Conservation (phyloP, 805 yeast genomes). For the Metschnikowia borealis region DNA sequence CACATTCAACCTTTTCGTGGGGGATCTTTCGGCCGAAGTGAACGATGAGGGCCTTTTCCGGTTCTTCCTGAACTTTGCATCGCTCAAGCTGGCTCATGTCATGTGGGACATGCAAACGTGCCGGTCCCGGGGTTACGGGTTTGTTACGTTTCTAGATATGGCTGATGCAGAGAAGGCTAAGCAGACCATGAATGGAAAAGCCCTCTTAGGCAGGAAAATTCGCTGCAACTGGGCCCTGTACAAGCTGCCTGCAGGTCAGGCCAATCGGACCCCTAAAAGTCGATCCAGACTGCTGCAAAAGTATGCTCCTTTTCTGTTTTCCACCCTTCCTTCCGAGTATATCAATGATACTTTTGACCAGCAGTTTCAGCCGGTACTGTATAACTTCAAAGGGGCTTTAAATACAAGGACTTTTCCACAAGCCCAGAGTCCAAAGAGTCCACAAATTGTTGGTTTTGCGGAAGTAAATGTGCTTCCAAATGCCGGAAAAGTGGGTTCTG, state of each 20-base stretch:
- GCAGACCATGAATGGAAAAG: constrained; percentile 67
- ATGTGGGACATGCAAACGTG: constrained; percentile 98
- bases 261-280: not conserved
- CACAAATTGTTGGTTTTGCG: too few relatives aligned
- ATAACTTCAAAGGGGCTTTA: too few relatives aligned
- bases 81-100: constrained; percentile 79
- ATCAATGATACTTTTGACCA: not conserved
- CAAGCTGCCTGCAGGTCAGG: constrained; percentile 35
- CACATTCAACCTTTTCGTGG: constrained; percentile 75
- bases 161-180: constrained; percentile 73
- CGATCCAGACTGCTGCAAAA: not conserved
- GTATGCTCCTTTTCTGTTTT: not conserved
- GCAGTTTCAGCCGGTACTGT: not conserved
- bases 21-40: constrained; percentile 79
- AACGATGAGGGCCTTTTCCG: constrained; percentile 66
- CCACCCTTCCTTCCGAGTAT: not conserved
- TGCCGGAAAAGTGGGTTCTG: too few relatives aligned
- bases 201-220: constrained; percentile 69
- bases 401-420: too few relatives aligned
- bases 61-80: constrained; percentile 54
- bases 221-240: constrained; percentile 89
- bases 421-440: too few relatives aligned
- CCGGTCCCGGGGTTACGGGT: constrained; percentile 87
- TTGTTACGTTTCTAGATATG: constrained; percentile 67
- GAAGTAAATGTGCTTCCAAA: too few relatives aligned